Percentiles rank a stretch among this genome's conserved stretches.
phyloP scores from a whole-genome alignment of 225 moss, liverwort and hornwort genomes.

The Marchantia paleacea region DNA sequence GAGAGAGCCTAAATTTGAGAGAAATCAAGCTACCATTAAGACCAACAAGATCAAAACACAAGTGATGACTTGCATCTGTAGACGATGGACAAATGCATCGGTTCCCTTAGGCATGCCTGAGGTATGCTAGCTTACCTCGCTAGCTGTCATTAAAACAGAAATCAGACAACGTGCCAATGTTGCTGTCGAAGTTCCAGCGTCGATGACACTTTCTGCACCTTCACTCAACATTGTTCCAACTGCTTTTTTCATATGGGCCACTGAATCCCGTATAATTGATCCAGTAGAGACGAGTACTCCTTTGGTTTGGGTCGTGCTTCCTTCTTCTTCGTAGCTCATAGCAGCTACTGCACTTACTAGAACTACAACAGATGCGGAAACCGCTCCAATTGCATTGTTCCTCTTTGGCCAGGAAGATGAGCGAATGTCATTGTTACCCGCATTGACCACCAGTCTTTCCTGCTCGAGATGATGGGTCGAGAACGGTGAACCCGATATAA shows the following conservation, averaged over 20 bases:
- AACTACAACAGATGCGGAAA: slow-evolving; percentile 56
- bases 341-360: slow-evolving; percentile 55
- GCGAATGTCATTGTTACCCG: background rate
- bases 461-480: slow-evolving; percentile 17
- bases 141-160: slow-evolving; percentile 60
- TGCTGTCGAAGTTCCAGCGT: slow-evolving; percentile 62
- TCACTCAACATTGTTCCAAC: slow-evolving; percentile 51
- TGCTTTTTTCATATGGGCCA: slow-evolving; percentile 58
- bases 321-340: slow-evolving; percentile 34
- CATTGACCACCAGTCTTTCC: slow-evolving; percentile 15
- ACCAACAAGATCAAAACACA: background rate
- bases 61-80: background rate
- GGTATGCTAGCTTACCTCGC: slow-evolving; percentile 29
- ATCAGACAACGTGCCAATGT: slow-evolving; percentile 66
- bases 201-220: slow-evolving; percentile 54
- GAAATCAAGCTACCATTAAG: no score
- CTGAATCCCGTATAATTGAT: slow-evolving; percentile 55
- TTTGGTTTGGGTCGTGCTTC: slow-evolving; percentile 43
- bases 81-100: background rate
- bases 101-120: background rate
- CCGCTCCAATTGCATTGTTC: slow-evolving; percentile 42
- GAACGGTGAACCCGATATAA: slow-evolving; percentile 6
- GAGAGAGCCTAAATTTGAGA: no score
- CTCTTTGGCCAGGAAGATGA: slow-evolving; percentile 18
- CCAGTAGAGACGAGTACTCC: slow-evolving; percentile 52